Evolutionary conservation across 164 flowering plant species (phyloP).

Genomic region (Sedum album): DNA sequence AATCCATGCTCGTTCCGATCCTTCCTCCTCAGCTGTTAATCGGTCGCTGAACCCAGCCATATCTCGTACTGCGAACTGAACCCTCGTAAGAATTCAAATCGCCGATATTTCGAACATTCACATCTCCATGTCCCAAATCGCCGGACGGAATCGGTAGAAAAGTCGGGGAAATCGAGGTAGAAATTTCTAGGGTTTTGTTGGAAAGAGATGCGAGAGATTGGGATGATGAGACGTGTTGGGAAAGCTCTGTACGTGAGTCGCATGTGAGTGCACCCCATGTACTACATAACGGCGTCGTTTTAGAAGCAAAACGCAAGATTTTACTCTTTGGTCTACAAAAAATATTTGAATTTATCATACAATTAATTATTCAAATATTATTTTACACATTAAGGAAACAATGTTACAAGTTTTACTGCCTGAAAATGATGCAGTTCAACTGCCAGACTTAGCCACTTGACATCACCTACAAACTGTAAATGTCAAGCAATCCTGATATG

Average conservation of each 20-base stretch:
- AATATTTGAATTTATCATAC: too few species aligned
- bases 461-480: too few species aligned
- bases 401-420: too few species aligned
- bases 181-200: neutral
- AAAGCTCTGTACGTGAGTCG: neutral
- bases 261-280: neutral
- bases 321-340: too few species aligned
- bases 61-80: neutral
- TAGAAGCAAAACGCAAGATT: too few species aligned
- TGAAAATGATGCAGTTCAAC: too few species aligned
- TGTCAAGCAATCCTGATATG: too few species aligned
- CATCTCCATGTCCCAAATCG: neutral
- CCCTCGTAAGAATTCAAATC: neutral
- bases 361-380: too few species aligned
- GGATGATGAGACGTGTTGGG: neutral
- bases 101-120: neutral
- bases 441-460: too few species aligned
- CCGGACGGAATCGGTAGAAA: neutral
- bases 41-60: conserved; percentile 4
- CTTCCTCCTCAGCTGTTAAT: conserved; percentile 24
- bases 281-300: neutral
- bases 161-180: neutral
- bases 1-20: conserved; percentile 40
- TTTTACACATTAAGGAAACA: too few species aligned
- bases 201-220: neutral